A percentile compares a stretch with the other conserved stretches of the same genome.
Evolutionary conservation across 306 rosid species (phyloP).

Genomic region (Medicago lupulina): DNA sequence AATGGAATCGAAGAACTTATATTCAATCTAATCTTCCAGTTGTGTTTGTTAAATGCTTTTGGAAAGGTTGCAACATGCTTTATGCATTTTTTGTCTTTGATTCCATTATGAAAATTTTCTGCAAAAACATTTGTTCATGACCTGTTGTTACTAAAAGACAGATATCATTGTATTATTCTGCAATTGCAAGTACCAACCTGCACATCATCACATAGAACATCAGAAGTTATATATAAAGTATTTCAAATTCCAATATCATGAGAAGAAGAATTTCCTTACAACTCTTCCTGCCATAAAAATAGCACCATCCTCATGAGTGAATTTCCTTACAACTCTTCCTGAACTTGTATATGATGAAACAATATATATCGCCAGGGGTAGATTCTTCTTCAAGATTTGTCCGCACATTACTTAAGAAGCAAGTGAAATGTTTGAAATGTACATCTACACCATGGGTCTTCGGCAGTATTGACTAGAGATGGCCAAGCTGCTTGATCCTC

Average conservation of each 20-base stretch:
- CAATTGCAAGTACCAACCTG: slow-evolving; percentile 1
- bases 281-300: too few species aligned
- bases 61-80: not conserved
- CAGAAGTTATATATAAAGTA: not conserved
- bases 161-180: not conserved
- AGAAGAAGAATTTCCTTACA: too few species aligned
- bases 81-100: slow-evolving; percentile 6
- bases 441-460: slow-evolving; percentile 91
- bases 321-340: slow-evolving; percentile 17
- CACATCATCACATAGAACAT: not conserved
- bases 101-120: not conserved
- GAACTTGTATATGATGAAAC: slow-evolving; percentile 31
- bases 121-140: not conserved
- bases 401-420: slow-evolving; percentile 78
- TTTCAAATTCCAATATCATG: not conserved
- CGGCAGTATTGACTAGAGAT: slow-evolving; percentile 77
- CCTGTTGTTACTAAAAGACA: slow-evolving; percentile 6
- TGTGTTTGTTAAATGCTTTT: slow-evolving; percentile 1
- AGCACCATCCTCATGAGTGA: slow-evolving; percentile 25
- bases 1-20: not conserved
- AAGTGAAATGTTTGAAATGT: slow-evolving; percentile 73
- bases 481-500: slow-evolving; percentile 90
- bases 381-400: too few species aligned
- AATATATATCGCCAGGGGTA: slow-evolving; percentile 67
- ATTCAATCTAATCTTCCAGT: too few species aligned